Evolutionary conservation across 805 yeast genomes (phyloP), one percentile per base, ranked within the genome.

Genomic region (Ogataea trehaloabstinens): DNA sequence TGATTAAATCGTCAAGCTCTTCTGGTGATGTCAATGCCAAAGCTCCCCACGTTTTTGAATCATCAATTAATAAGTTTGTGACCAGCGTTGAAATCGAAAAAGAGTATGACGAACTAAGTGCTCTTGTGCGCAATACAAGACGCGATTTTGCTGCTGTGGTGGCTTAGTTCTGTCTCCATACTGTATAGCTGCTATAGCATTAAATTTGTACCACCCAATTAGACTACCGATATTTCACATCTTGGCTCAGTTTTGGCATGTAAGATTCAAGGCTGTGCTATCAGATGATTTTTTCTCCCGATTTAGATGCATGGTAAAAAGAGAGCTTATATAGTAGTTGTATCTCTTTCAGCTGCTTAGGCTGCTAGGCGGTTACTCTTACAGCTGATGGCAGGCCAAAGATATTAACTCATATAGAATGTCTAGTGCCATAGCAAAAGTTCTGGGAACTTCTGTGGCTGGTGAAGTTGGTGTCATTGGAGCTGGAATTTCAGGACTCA

Each of bases 401-500:
- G n/a, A n/a, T n/a, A n/a, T n/a, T n/a, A n/a, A n/a, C n/a, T n/a
- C n/a, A n/a, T n/a, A n/a, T n/a, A n/a, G n/a, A n/a, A n/a, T n/a
- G n/a, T n/a, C n/a, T n/a, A n/a, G n/a, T n/a, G n/a, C n/a, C 12
- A 22, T 22, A 22, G 12, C 8, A 22, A 22, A 12, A 22, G 12
- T 12, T 22, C 25, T 22, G 8, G 25, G 25, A 22, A 22, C 8
- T 8, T 8, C 25, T 22, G 8, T 12, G 8, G 12, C 8, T 8
- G 25, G 11, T 27, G 41, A 32, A 16, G 80, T 89, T 2, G 89
- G 85, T 0, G 85, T 90, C 0, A 55, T 89, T 1, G 99, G 99
- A 0, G 82, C 85, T 1, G 99, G 99, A 0, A 75, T 91, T 2
- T 84, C 96, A 0, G 97, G 97, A 0, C 67, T 93, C 3, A 67